These are phyloP conservation scores for Saussurea involucrata DNA, from an alignment of 129 eudicot species.

Conservation along the genomic window DNA sequence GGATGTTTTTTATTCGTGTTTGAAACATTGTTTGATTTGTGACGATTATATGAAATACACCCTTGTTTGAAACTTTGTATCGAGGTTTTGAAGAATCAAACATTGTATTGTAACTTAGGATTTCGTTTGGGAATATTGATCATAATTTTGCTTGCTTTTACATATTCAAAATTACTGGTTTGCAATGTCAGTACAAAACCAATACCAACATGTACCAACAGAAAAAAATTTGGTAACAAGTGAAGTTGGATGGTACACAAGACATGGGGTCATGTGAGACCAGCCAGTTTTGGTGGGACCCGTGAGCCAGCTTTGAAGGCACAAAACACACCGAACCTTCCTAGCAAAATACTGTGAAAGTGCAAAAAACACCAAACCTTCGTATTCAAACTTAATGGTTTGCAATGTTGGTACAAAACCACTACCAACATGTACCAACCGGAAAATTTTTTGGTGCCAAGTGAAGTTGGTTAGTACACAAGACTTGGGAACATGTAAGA, in stretches of 20 bases:
- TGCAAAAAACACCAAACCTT: no score
- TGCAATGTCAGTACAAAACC: not conserved
- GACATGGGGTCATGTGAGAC: not conserved
- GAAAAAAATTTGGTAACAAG: not conserved
- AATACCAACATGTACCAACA: no score
- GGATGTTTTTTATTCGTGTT: not conserved
- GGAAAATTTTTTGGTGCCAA: not conserved
- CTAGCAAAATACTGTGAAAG: no score
- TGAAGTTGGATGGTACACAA: not conserved
- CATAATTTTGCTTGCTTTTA: not conserved
- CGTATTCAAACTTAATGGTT: no score
- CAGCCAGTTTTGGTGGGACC: no score
- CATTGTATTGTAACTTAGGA: not conserved
- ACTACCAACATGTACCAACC: not conserved
- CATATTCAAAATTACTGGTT: not conserved
- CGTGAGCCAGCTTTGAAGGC: no score
- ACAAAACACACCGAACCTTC: not conserved
- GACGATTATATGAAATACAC: not conserved
- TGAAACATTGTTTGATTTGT: not conserved
- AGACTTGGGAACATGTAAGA: not conserved
- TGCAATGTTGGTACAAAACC: no score
- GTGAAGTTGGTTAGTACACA: not conserved
- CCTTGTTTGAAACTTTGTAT: not conserved
- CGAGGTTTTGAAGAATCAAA: not conserved
- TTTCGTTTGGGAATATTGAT: not conserved